Conservation (phyloP, 805 yeast species). For the Wickerhamomyces bovis region DNA sequence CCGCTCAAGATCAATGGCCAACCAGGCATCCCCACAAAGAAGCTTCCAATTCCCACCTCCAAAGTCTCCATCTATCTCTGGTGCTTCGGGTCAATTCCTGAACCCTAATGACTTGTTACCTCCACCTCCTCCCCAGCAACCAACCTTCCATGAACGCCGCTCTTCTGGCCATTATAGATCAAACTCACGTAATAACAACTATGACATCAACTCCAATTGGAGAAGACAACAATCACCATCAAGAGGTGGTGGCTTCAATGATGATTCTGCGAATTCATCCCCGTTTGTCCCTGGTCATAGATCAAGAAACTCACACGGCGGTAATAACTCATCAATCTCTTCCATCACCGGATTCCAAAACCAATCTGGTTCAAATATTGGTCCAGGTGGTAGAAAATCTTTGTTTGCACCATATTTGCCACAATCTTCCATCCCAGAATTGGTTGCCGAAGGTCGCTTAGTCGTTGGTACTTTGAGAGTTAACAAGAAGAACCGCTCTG, state of each 20-base stretch:
- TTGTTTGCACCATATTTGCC: constrained; percentile 95
- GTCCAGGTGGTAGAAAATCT: constrained; percentile 53
- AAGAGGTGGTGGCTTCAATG: constrained; percentile 26
- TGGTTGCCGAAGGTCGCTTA: constrained; percentile 82
- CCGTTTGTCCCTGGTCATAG: constrained; percentile 74
- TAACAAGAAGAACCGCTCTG: constrained; percentile 92
- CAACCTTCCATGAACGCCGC: constrained; percentile 31
- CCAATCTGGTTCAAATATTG: constrained; percentile 16
- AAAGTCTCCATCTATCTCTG: constrained; percentile 26
- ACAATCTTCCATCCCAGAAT: constrained; percentile 84
- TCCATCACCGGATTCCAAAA: constrained; percentile 22
- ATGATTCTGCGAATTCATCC: constrained; percentile 24
- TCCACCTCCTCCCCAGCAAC: constrained; percentile 19
- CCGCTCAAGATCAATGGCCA: constrained; percentile 21
- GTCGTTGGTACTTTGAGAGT: constrained; percentile 92
- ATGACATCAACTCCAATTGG: constrained; percentile 55
- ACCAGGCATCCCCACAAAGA: constrained; percentile 37
- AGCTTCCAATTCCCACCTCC: constrained; percentile 70
- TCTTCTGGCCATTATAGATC: constrained; percentile 35
- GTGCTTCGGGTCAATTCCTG: constrained; percentile 11
- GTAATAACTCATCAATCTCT: constrained; percentile 38
- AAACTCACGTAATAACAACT: constrained; percentile 32
- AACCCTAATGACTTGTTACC: constrained; percentile 24
- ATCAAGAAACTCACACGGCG: constrained; percentile 65
- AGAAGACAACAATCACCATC: constrained; percentile 38